Base-by-base conservation (phyloP, 345 rosid species). In the Cardamine chenopodiifolia region DNA sequence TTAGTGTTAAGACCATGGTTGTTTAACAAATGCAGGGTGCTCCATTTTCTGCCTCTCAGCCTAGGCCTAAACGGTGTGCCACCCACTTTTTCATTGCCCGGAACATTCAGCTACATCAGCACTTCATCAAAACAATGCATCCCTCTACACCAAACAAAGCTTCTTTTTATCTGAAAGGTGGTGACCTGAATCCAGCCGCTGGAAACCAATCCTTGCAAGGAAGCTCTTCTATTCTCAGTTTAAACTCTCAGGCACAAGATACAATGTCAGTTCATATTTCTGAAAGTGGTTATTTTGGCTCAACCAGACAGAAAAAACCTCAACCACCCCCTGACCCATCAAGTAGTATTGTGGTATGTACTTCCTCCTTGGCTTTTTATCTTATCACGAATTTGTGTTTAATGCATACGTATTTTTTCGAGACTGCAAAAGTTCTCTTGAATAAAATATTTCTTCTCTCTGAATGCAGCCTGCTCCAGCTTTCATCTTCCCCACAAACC, bases 1-100 rank as follows among this genome's bases (percentile, higher is more conserved):
- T 2, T 44, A 44, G 19, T 57, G 62, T 35, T 31, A 10, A 3
- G 34, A 57, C 61, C 62, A 65, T 81, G 66, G 62, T 56, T 57
- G 35, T 32, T 71, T 61, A 8, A 62, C 44, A 60, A 29, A 52
- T 70, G 65, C 83, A 80, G 78, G 66, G 68, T 78, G 69, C 68
- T 45, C 73, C 67, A 7, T 70, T 66, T 80, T 58, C 49, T 77
- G 78, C 66, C 54, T 63, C 84, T 53, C 84, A 84, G 73, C 78
- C 83, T 42, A 81, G 80, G 66, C 83, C 86, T 70, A 86, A 81
- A 73, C 79, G 83, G 64, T 88, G 92, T 42, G 77, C 86, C 68
- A 80, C 85, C 68, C 92, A 88, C 69, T 66, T 70, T 65, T 71
- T 80, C 78, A 84, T 88, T 77, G 90, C 92, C 58, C 79, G 72